Conservation (phyloP, 2,329 filamentous ascomycete species). For the Aotearoamyces nothofagi region DNA sequence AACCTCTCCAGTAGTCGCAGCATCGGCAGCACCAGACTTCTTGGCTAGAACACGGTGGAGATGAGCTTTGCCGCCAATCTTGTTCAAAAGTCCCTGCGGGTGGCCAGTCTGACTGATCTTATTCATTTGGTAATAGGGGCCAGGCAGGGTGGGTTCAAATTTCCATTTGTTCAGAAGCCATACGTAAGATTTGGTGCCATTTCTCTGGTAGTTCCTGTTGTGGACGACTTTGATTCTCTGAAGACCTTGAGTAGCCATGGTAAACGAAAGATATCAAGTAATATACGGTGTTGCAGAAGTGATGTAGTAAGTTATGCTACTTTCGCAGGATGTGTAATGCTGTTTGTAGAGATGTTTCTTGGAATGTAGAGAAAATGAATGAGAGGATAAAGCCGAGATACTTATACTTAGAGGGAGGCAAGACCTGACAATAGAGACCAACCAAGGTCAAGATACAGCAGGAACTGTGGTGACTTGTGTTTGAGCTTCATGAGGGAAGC, state of each 20-base stretch:
- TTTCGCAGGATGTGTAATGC: background rate
- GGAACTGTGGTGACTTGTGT: too few species aligned
- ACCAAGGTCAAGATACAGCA: too few species aligned
- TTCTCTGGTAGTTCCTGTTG: constrained; percentile 42
- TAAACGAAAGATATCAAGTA: too few species aligned
- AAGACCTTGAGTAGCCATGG: constrained; percentile 16
- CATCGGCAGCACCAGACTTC: constrained; percentile 21
- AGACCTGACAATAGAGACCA: too few species aligned
- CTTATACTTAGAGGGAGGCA: constrained; percentile 1
- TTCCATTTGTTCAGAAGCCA: constrained; percentile 44
- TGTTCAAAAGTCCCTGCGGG: constrained; percentile 31
- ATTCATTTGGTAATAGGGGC: constrained; percentile 40
- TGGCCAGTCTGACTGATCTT: constrained; percentile 20
- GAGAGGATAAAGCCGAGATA: too few species aligned
- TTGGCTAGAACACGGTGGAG: constrained; percentile 32
- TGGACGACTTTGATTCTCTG: constrained; percentile 32
- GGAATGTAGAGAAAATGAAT: background rate
- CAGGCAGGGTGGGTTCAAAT: constrained; percentile 44
- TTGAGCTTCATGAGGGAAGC: too few species aligned
- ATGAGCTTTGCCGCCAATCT: constrained; percentile 31
- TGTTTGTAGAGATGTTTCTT: too few species aligned
- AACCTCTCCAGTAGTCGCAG: constrained; percentile 30
- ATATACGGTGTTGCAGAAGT: background rate
- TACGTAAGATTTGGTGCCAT: constrained; percentile 49
- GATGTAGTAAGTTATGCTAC: background rate